Evolutionary conservation across 2,329 filamentous ascomycete species (phyloP), one percentile per base, ranked within the genome.

Genomic region (Laburnicola sp.): DNA sequence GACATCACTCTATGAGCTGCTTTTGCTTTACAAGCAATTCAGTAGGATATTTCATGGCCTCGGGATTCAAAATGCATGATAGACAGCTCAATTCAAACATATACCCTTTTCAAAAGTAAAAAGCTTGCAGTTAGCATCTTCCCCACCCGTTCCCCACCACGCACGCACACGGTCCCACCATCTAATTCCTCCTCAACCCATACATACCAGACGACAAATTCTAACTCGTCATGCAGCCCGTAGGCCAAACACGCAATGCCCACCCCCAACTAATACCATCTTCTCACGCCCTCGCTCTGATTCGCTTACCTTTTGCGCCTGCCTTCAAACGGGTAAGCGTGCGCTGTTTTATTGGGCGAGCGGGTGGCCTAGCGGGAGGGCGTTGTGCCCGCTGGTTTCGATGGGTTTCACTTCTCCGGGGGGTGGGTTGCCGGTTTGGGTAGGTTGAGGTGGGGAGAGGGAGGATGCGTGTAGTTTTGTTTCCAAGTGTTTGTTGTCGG

Each of bases 1-100:
- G 88, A 91, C 62, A 82, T 87, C 48, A 84, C 85, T 60, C 59
- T 80, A 42, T 75, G 64, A 57, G 43, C 6, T 10, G 28, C 10
- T 30, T 30, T 10, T 43, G 10, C n/a, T 22, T 37, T 16, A 16
- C 16, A 16, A 16, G 16, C 1, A 16, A 16, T 16, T 16, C 16
- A 16, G 16, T 1, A 16, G 16, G 16, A 16, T 16, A 16, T 16
- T 16, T 16, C 16, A 16, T 16, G 16, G 16, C 28, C 28, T 6
- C 6, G 28, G 28, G 2, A 30, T 6, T 2, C 10, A 10, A 10
- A 30, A 16, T 26, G 26, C n/a, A 42, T 30, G 11, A 9, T 31
- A 23, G 26, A 8, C 37, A 6, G 10, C 23, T 10, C 4, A 23
- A 4, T 39, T 39, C 23, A 11, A 16, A 7, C 31, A 10, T 22